Percentiles rank a stretch among this genome's conserved stretches.
phyloP scores from a whole-genome alignment of 345 rosid species.

The Alliaria petiolata region DNA sequence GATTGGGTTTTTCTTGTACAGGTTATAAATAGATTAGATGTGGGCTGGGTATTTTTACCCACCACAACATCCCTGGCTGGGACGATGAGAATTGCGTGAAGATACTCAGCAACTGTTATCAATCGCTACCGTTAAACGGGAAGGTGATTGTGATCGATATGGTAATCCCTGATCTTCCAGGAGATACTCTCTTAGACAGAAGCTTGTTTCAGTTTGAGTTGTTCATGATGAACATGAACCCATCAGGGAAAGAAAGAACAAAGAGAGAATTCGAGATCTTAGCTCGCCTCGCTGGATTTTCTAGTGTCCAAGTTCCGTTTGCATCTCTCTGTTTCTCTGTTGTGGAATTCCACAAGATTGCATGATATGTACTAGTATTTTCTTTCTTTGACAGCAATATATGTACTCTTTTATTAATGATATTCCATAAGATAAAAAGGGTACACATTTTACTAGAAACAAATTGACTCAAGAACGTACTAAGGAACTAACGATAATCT shows the following conservation, averaged over 20 bases:
- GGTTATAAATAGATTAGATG: too few species aligned
- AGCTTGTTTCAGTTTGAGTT: conserved; percentile 40
- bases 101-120: conserved; percentile 44
- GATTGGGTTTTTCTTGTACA: too few species aligned
- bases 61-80: conserved; percentile 41
- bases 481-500: too few species aligned
- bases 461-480: too few species aligned
- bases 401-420: too few species aligned
- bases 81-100: conserved; percentile 39
- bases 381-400: too few species aligned
- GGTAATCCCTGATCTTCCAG: conserved; percentile 41
- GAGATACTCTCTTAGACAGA: conserved; percentile 18
- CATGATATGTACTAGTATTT: not conserved
- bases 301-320: conserved; percentile 36
- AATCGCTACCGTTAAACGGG: conserved; percentile 37
- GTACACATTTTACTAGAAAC: too few species aligned
- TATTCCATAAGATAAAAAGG: too few species aligned
- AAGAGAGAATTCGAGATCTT: conserved; percentile 35
- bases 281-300: conserved; percentile 49
- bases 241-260: conserved; percentile 42
- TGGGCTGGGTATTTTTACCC: too few species aligned
- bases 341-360: conserved; percentile 38
- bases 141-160: conserved; percentile 45
- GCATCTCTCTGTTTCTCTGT: conserved; percentile 40
- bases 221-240: conserved; percentile 35